Conservation (phyloP, 2,329 filamentous ascomycete genomes). For the Paecilomyces formosus region DNA sequence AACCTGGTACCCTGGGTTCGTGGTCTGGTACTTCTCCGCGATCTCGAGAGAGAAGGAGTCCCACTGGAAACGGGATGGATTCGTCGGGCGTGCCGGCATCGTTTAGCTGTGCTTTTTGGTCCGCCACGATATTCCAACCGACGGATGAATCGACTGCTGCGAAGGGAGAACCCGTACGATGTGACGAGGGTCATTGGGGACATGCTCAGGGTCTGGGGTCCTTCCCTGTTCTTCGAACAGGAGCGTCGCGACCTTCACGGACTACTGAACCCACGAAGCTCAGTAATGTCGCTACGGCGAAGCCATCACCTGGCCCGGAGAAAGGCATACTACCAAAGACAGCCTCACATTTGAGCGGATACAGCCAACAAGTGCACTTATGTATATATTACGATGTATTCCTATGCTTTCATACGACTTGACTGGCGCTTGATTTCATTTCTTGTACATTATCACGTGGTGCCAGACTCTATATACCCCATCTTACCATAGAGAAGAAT, state of each 20-base stretch:
- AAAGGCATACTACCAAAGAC: neutral
- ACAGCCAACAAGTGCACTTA: neutral
- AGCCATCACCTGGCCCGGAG: neutral
- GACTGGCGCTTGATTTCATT: neutral
- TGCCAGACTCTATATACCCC: neutral
- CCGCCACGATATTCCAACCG: slow-evolving; percentile 19
- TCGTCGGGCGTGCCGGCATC: slow-evolving; percentile 24
- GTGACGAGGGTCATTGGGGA: slow-evolving; percentile 22
- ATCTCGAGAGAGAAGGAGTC: slow-evolving; percentile 30
- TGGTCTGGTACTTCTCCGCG: slow-evolving; percentile 31
- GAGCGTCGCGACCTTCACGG: slow-evolving; percentile 12
- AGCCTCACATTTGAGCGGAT: neutral
- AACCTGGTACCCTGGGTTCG: slow-evolving; percentile 31
- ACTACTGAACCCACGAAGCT: slow-evolving; percentile 16
- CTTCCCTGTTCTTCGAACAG: slow-evolving; percentile 19
- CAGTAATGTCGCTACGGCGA: slow-evolving; percentile 6
- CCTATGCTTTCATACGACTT: neutral
- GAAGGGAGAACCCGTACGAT: slow-evolving; percentile 27
- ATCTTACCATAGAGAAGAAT: neutral
- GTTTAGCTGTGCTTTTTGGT: slow-evolving; percentile 31
- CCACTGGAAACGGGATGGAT: slow-evolving; percentile 21
- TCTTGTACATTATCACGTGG: neutral
- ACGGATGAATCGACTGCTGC: slow-evolving; percentile 27
- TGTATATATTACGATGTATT: neutral
- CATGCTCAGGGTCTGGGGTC: slow-evolving; percentile 28